These are phyloP conservation scores for Solioccasus polychromus DNA, from an alignment of 768 basidiomycete genomes.

Conservation along the genomic window DNA sequence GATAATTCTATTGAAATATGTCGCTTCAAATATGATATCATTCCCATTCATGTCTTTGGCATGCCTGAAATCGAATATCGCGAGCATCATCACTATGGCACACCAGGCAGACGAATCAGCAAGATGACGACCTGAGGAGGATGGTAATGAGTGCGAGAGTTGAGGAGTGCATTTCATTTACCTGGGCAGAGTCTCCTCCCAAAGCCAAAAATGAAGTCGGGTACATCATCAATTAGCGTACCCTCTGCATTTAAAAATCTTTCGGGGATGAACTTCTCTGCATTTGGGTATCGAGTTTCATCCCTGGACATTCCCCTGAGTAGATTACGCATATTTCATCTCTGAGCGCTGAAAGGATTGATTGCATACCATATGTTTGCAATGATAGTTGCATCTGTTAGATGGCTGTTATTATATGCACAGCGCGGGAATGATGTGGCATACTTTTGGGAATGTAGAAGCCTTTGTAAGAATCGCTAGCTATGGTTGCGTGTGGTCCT, in stretches of 20 bases:
- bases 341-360: no score
- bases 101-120: constrained; percentile 11
- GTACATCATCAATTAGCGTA: constrained; percentile 3
- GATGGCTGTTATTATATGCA: neutral
- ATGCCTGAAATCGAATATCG: constrained; percentile 3
- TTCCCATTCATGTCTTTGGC: constrained; percentile 6
- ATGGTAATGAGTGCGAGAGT: neutral
- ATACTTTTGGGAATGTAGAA: constrained; percentile 53
- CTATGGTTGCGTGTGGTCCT: constrained; percentile 26
- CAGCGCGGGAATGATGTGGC: neutral
- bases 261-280: constrained; percentile 11
- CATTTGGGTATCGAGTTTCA: constrained; percentile 10
- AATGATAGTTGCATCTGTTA: constrained; percentile 4
- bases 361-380: constrained; percentile 8
- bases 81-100: constrained; percentile 8
- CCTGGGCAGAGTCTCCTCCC: constrained; percentile 7
- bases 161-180: neutral
- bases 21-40: no score
- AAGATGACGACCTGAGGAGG: constrained; percentile 2
- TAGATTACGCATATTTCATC: neutral
- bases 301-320: constrained; percentile 13
- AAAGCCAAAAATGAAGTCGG: constrained; percentile 8
- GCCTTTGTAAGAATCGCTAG: constrained; percentile 39
- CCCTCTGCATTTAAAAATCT: constrained; percentile 10
- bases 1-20: neutral